Conservation (phyloP, 2,329 filamentous ascomycete species). For the Ilyonectria robusta region DNA sequence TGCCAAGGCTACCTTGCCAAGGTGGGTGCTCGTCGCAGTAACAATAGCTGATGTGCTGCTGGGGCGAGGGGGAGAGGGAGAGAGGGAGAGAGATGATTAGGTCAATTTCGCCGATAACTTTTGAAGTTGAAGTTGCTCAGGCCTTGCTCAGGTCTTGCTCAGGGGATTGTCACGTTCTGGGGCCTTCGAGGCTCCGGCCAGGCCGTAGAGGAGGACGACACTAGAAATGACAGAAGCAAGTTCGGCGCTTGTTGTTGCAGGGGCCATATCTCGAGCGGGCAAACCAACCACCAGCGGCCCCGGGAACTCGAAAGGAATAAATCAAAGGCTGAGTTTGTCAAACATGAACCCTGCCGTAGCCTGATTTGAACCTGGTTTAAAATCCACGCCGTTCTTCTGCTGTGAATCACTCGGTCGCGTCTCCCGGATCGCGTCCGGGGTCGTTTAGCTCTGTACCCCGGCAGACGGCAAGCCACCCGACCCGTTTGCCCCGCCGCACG, state of each 20-base stretch:
- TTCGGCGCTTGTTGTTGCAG: conserved; percentile 16
- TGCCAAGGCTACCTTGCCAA: neutral
- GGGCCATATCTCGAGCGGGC: conserved; percentile 11
- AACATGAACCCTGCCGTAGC: neutral
- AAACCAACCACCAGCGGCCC: neutral
- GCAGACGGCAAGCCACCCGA: conserved; percentile 33
- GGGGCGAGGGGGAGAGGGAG: neutral
- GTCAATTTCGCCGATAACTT: no score
- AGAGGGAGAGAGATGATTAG: neutral
- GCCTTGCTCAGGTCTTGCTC: neutral
- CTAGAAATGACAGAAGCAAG: conserved; percentile 23
- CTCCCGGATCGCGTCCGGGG: conserved; percentile 11
- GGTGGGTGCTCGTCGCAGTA: neutral
- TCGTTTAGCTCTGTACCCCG: conserved; percentile 30
- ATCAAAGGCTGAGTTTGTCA: neutral
- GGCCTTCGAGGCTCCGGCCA: neutral
- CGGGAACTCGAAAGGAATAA: neutral
- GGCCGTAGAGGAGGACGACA: neutral
- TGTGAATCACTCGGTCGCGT: neutral
- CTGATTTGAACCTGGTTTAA: neutral
- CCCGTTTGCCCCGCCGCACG: conserved; percentile 41
- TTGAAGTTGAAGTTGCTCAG: neutral
- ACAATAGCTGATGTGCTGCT: neutral
- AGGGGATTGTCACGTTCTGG: neutral
- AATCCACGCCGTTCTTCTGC: neutral